Evolutionary conservation across 2,329 filamentous ascomycete genomes (phyloP).

Genomic region (Elsinoe arachidis): DNA sequence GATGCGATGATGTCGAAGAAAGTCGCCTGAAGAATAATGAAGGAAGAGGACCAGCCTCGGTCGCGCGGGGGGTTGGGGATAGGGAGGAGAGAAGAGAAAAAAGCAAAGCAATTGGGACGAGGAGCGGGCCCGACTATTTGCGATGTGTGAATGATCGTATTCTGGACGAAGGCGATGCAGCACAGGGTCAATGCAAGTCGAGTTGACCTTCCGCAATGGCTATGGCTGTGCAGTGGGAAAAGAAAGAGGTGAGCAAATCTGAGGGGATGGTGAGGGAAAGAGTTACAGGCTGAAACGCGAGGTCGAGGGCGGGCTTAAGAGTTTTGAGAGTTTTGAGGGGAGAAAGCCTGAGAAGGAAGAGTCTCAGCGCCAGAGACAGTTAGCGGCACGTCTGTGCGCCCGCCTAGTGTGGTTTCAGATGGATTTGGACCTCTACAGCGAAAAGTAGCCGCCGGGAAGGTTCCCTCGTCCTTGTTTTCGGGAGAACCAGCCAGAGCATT

Average conservation of each 20-base stretch:
- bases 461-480: neutral
- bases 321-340: neutral
- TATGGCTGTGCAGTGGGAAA: neutral
- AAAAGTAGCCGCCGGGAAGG: neutral
- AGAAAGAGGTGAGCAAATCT: neutral
- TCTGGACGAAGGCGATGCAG: neutral
- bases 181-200: neutral
- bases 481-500: neutral
- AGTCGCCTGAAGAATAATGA: neutral
- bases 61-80: neutral
- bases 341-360: neutral
- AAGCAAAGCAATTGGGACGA: neutral
- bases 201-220: conserved; percentile 1
- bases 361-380: conserved; percentile 12
- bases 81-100: neutral
- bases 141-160: neutral
- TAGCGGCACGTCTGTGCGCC: conserved; percentile 3
- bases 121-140: neutral
- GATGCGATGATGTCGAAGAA: neutral
- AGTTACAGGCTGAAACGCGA: conserved; percentile 15
- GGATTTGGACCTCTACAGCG: neutral
- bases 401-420: conserved; percentile 5
- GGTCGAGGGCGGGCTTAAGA: conserved; percentile 9
- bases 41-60: conserved; percentile 12
- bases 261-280: conserved; percentile 11